Conservation (phyloP, 495 filamentous ascomycete genomes). For the Tetracladium marchalianum region DNA sequence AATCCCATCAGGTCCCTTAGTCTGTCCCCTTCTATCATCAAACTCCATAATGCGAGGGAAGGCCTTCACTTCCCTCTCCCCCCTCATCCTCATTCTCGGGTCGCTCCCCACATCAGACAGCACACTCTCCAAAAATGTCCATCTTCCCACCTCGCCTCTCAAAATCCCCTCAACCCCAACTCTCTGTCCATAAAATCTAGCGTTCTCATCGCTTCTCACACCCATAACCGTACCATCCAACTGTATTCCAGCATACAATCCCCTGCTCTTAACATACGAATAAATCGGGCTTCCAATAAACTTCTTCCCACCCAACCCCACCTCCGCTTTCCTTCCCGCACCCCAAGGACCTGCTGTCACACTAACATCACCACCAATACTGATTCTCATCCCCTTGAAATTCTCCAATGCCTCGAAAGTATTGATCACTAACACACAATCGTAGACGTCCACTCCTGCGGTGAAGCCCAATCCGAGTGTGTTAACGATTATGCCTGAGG, state of each 20-base stretch:
- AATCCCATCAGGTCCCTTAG: too few relatives aligned
- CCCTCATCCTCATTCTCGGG: too few relatives aligned
- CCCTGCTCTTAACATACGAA: constrained; percentile 70
- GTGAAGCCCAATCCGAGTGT: constrained; percentile 65
- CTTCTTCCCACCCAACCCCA: constrained; percentile 27
- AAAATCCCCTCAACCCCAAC: constrained; percentile 57
- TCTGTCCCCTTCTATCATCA: too few relatives aligned
- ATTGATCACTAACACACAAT: constrained; percentile 73
- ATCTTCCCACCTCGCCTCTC: constrained; percentile 42
- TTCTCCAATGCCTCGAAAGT: constrained; percentile 57
- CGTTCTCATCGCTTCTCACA: constrained; percentile 67
- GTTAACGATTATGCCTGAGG: constrained; percentile 63
- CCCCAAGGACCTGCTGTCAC: constrained; percentile 63
- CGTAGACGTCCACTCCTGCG: constrained; percentile 69
- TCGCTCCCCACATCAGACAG: too few relatives aligned
- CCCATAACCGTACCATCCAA: constrained; percentile 68
- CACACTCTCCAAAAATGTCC: too few relatives aligned
- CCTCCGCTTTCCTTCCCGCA: constrained; percentile 55
- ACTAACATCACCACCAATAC: constrained; percentile 61
- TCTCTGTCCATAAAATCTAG: constrained; percentile 55
- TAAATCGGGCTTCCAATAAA: constrained; percentile 47
- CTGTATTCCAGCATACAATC: constrained; percentile 65
- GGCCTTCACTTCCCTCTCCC: too few relatives aligned
- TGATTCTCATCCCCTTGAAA: constrained; percentile 60
- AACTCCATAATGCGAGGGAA: too few relatives aligned